Evolutionary conservation across 2,329 filamentous ascomycete species (phyloP), one percentile per base, ranked within the genome.

Genomic region (Ophidiomyces ophidiicola): DNA sequence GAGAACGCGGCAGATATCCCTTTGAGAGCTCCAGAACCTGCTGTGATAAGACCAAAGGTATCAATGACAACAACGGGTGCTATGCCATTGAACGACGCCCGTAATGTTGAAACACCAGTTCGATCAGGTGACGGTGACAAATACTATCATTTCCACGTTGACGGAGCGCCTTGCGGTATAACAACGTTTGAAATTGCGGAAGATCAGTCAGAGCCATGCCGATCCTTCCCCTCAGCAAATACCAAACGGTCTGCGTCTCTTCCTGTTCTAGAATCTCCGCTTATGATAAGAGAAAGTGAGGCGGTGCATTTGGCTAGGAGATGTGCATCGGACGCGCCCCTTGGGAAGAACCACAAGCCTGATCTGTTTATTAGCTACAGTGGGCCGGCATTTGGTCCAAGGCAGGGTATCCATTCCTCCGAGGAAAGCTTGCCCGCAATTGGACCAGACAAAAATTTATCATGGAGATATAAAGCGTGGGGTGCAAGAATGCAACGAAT

Each of bases 401-500:
- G 4, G 14, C 17, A 12, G n/a, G 14, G 15, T 20, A 33, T 7
- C 2, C 5, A 7, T 33, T 12, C 14, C 12, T 28, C 23, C 11
- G 28, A 29, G 6, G 37, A 19, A 5, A 20, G 5, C 5, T 32
- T 5, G n/a, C 25, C 21, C 3, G n/a, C 20, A 6, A 29, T 24
- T 19, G 18, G n/a, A 6, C 30, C 21, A 12, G 26, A 12, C 2
- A 18, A 30, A 6, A 24, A 8, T n/a, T 41, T 43, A 23, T 44
- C 48, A 8, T 50, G 50, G 12, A 60, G 47, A 34, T 58, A 59
- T 39, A 53, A 54, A 37, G 44, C 48, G 19, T 63, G 59, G 60
- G 58, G 57, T 17, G 53, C 60, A 18, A 48, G 50, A 17, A 59
- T 64, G 57, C 54, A 61, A 40, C 31, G 60, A 5, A 50, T 54